Evolutionary conservation across 2,329 filamentous ascomycete species (phyloP).

Genomic region (Elsinoe batatas): DNA sequence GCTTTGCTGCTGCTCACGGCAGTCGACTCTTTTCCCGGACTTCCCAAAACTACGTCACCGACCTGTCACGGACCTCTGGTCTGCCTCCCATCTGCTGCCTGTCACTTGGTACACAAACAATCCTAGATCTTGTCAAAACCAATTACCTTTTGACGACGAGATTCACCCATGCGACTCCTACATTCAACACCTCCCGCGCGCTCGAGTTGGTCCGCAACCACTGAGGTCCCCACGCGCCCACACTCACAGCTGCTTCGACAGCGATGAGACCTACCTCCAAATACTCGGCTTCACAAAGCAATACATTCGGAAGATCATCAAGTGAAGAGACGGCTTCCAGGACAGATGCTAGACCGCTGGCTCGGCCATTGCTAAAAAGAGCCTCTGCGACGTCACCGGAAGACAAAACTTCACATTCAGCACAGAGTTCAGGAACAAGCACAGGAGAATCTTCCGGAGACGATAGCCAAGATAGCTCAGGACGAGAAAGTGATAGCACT

Average conservation of each 20-base stretch:
- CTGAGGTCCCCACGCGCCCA: neutral
- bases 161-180: slow-evolving; percentile 3
- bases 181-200: neutral
- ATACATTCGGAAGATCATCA: neutral
- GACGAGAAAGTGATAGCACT: neutral
- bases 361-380: slow-evolving; percentile 3
- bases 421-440: neutral
- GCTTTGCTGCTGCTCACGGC: neutral
- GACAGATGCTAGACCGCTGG: neutral
- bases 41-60: neutral
- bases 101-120: neutral
- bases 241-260: neutral
- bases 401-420: neutral
- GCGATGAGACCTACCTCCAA: neutral
- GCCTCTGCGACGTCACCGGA: slow-evolving; percentile 6
- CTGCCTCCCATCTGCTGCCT: neutral
- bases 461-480: slow-evolving; percentile 2
- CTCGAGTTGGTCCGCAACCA: slow-evolving; percentile 2
- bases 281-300: slow-evolving; percentile 8
- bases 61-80: neutral
- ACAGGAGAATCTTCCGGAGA: neutral
- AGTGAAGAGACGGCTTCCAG: neutral
- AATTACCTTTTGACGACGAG: neutral
- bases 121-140: neutral
- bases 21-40: neutral